These are phyloP conservation scores for Magnusiomyces sp. DNA, from an alignment of 1,139 yeast genomes.

Conservation along the genomic window DNA sequence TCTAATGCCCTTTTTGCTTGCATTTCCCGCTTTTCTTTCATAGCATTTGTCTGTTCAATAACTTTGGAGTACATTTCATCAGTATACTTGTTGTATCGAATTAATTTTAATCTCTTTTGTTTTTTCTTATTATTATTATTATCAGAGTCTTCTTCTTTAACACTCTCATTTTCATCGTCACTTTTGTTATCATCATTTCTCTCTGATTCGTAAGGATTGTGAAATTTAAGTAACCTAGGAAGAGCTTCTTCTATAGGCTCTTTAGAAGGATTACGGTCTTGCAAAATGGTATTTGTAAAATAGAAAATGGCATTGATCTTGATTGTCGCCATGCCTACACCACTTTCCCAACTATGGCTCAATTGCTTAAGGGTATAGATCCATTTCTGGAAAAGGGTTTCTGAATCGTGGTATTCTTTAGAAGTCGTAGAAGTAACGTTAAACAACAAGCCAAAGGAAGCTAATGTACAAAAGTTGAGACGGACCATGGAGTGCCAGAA, in stretches of 20 bases:
- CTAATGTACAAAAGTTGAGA: slow-evolving; percentile 29
- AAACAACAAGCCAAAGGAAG: slow-evolving; percentile 30
- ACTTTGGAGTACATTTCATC: too few species aligned
- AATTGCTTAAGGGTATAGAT: slow-evolving; percentile 25
- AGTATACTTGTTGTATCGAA: too few species aligned
- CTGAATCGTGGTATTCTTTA: slow-evolving; percentile 26
- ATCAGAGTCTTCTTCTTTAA: too few species aligned
- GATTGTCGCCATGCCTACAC: slow-evolving; percentile 31
- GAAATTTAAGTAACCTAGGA: neutral
- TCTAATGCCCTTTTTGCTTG: too few species aligned
- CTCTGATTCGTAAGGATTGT: neutral
- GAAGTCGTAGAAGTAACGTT: slow-evolving; percentile 29
- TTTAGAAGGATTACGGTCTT: neutral
- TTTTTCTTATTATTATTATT: neutral
- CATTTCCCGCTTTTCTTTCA: too few species aligned
- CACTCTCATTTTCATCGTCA: neutral
- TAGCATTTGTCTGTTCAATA: too few species aligned
- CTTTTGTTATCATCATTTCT: neutral
- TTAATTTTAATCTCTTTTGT: neutral
- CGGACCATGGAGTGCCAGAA: slow-evolving; percentile 33
- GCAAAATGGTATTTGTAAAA: slow-evolving; percentile 24
- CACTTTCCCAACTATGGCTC: slow-evolving; percentile 32
- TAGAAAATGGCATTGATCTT: slow-evolving; percentile 31
- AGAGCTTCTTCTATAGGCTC: neutral
- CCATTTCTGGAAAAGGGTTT: slow-evolving; percentile 30